phyloP scores from a whole-genome alignment of 345 rosid genomes.

The Firmiana major region DNA sequence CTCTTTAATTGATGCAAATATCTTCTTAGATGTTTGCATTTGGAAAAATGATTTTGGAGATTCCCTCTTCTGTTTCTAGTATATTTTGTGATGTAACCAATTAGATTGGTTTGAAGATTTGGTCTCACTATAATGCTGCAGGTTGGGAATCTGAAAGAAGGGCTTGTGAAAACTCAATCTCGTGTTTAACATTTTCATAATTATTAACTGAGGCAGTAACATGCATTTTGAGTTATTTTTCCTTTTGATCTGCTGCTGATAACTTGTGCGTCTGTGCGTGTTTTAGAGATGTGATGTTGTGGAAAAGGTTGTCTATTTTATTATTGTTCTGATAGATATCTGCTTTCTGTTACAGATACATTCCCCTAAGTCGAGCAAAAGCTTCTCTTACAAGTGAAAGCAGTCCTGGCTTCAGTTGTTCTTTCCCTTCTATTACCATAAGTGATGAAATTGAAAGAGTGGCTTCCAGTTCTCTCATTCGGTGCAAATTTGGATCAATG shows the following conservation, averaged over 20 bases:
- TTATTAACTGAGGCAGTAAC: background rate
- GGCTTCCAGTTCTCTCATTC: conserved; percentile 50
- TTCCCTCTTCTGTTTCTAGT: background rate
- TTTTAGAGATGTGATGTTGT: background rate
- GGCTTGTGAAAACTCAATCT: background rate
- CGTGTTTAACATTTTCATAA: background rate
- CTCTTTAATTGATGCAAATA: background rate
- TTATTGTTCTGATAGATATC: background rate
- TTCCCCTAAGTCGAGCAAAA: conserved; percentile 60
- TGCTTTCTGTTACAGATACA: conserved; percentile 50
- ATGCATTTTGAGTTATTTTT: background rate
- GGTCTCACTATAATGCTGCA: background rate
- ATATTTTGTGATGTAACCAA: background rate
- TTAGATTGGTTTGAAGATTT: background rate
- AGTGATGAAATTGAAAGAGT: conserved; percentile 48
- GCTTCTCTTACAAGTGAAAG: conserved; percentile 35
- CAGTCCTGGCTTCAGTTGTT: conserved; percentile 27
- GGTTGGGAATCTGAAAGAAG: background rate
- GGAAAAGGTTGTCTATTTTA: background rate
- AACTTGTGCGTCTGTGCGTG: background rate
- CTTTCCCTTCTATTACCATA: conserved; percentile 43
- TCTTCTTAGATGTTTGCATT: background rate
- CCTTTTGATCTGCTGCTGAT: background rate
- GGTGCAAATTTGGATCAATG: conserved; percentile 58
- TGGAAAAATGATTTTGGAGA: background rate